These are phyloP conservation scores for Jatropha multifida DNA, from an alignment of 441 rosid species.

Conservation along the genomic window DNA sequence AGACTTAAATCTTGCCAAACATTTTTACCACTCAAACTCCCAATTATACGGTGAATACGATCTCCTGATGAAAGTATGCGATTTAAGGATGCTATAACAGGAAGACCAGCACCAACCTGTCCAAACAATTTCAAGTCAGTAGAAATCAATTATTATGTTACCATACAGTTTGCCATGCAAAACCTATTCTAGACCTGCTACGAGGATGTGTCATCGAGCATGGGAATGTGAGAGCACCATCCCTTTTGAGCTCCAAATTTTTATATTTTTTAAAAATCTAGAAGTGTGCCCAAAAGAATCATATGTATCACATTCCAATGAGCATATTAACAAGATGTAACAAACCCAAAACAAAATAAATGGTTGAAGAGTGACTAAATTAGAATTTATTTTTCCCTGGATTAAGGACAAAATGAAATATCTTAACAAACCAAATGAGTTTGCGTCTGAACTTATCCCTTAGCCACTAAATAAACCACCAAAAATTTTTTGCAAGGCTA, in stretches of 20 bases:
- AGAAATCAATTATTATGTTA: constrained; percentile 17
- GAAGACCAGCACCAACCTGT: constrained; percentile 99
- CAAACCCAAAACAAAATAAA: neutral
- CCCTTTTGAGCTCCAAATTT: neutral
- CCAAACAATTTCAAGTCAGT: constrained; percentile 23
- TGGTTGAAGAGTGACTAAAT: neutral
- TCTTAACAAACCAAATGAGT: constrained; percentile 4
- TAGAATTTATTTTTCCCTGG: constrained; percentile 2
- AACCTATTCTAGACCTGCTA: neutral
- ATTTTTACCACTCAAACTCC: constrained; percentile 84
- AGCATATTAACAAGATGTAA: neutral
- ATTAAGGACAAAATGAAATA: neutral
- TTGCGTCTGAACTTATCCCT: neutral
- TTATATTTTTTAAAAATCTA: neutral
- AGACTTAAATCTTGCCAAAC: constrained; percentile 19
- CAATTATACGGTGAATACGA: constrained; percentile 58
- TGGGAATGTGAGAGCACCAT: neutral
- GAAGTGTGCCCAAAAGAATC: neutral
- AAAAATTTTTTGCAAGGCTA: neutral
- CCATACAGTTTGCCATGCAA: constrained; percentile 2
- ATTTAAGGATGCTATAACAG: constrained; percentile 75
- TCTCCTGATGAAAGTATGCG: constrained; percentile 88
- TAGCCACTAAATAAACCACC: neutral
- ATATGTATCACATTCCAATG: neutral
- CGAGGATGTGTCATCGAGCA: constrained; percentile 1